A percentile compares a stretch with the other conserved stretches of the same genome.
phyloP scores from a whole-genome alignment of 352 stramenopile genomes.

The Phytophthora litchii region DNA sequence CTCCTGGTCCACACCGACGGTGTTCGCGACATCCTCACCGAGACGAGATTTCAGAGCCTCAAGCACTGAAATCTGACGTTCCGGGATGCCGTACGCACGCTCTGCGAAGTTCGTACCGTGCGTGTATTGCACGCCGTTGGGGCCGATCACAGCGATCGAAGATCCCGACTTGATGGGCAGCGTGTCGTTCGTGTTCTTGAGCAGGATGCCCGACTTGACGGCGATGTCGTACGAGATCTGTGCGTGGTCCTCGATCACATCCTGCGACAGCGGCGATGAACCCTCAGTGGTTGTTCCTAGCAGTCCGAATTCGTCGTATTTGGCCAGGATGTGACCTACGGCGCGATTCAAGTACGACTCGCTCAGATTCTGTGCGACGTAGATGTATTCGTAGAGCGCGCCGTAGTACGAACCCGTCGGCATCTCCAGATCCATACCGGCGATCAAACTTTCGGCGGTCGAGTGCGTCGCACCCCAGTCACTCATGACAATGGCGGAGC shows the following conservation, averaged over 20 bases:
- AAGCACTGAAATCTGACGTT: conserved; percentile 30
- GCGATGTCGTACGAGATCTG: conserved; percentile 40
- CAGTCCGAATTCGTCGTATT: conserved; percentile 41
- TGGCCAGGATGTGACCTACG: conserved; percentile 35
- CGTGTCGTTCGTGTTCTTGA: conserved; percentile 37
- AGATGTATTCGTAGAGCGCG: conserved; percentile 43
- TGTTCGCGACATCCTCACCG: conserved; percentile 29
- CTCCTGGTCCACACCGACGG: conserved; percentile 37
- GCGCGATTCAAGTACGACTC: conserved; percentile 41
- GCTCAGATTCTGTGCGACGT: conserved; percentile 39
- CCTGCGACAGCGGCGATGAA: conserved; percentile 26
- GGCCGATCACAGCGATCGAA: conserved; percentile 38
- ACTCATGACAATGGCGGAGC: conserved; percentile 37
- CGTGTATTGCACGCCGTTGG: conserved; percentile 42
- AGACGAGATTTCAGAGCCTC: conserved; percentile 33
- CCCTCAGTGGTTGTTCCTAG: conserved; percentile 32
- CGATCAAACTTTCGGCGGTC: conserved; percentile 36
- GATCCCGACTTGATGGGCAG: conserved; percentile 23
- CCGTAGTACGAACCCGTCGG: conserved; percentile 38
- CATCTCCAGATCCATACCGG: conserved; percentile 41
- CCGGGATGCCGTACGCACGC: conserved; percentile 36
- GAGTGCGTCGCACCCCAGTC: conserved; percentile 39
- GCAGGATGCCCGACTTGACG: conserved; percentile 39
- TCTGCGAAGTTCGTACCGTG: conserved; percentile 41
- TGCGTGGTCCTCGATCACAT: conserved; percentile 32